Percentiles rank a stretch among this genome's conserved stretches.
Evolutionary conservation across 1,139 yeast species (phyloP).

Genomic region (Pneumocystis wakefieldiae): DNA sequence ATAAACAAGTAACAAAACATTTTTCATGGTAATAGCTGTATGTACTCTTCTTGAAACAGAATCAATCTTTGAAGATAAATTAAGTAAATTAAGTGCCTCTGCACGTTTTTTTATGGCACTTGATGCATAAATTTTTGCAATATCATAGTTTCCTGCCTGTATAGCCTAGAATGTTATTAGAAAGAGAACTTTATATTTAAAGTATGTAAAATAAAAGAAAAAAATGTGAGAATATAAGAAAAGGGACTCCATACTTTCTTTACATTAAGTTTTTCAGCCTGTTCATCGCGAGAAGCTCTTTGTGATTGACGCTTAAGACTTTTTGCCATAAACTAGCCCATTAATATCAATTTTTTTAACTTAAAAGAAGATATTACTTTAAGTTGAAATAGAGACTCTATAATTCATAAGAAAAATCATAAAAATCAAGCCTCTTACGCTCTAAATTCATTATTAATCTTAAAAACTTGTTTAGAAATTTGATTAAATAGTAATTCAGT

Average conservation of each 20-base stretch:
- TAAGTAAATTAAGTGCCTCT: constrained; percentile 66
- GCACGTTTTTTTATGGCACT: constrained; percentile 86
- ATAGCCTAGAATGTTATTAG: constrained; percentile 34
- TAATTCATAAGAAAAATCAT: constrained; percentile 1
- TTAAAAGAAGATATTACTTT: constrained; percentile 23
- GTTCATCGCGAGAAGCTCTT: constrained; percentile 82
- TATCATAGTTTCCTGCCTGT: constrained; percentile 75
- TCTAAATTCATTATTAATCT: background rate
- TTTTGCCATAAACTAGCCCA: constrained; percentile 66
- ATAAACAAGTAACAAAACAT: constrained; percentile 6
- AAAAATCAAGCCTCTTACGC: background rate
- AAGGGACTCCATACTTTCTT: constrained; percentile 39
- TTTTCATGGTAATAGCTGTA: constrained; percentile 91
- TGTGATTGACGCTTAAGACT: constrained; percentile 80
- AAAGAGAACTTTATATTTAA: constrained; percentile 3
- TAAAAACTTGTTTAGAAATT: background rate
- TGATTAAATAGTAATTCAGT: background rate
- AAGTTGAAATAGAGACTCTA: constrained; percentile 40
- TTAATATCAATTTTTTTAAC: background rate
- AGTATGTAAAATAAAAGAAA: background rate
- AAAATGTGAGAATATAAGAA: background rate
- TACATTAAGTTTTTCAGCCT: constrained; percentile 70
- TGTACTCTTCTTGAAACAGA: constrained; percentile 93
- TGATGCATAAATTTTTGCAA: constrained; percentile 87
- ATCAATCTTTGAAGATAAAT: constrained; percentile 80